Evolutionary conservation across 495 filamentous ascomycete genomes (phyloP).

Genomic region (Arthonia radiata): DNA sequence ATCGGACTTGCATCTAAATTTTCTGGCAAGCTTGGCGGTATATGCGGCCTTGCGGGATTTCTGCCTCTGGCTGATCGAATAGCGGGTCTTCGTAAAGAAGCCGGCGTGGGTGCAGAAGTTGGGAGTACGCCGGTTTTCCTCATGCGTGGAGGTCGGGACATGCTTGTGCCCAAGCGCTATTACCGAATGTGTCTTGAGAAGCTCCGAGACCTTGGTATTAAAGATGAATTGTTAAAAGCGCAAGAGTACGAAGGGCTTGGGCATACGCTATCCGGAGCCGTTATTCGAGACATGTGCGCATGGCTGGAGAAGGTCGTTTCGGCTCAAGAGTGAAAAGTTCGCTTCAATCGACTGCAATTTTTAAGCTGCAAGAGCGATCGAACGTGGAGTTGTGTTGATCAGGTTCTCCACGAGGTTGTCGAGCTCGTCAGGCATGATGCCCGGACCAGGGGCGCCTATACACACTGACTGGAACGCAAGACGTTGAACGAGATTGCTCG

Average conservation of each 20-base stretch:
- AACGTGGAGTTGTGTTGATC: too few species aligned
- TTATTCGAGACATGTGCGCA: constrained; percentile 10
- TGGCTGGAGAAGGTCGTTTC: constrained; percentile 12
- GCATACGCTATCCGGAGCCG: constrained; percentile 7
- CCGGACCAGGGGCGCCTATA: too few species aligned
- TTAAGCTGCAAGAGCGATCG: too few species aligned
- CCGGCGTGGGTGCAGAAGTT: constrained; percentile 7
- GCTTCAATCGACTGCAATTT: too few species aligned
- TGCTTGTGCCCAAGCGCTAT: constrained; percentile 11
- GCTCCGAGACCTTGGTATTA: constrained; percentile 8
- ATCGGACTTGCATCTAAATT: constrained; percentile 14
- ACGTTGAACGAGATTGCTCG: too few species aligned
- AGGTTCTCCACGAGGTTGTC: too few species aligned
- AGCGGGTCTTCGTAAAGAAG: constrained; percentile 7
- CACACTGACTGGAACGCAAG: too few species aligned
- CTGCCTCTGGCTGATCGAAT: constrained; percentile 8
- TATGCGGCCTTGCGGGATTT: constrained; percentile 18
- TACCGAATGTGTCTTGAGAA: constrained; percentile 9
- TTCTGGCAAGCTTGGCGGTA: constrained; percentile 12
- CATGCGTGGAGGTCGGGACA: constrained; percentile 10
- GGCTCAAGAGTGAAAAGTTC: constrained; percentile 6
- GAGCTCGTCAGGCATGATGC: too few species aligned
- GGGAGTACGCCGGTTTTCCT: constrained; percentile 12
- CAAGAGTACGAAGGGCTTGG: constrained; percentile 14
- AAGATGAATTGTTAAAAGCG: constrained; percentile 6